Base-by-base conservation (phyloP, 495 filamentous ascomycete species). In the Penicillium ucsense region DNA sequence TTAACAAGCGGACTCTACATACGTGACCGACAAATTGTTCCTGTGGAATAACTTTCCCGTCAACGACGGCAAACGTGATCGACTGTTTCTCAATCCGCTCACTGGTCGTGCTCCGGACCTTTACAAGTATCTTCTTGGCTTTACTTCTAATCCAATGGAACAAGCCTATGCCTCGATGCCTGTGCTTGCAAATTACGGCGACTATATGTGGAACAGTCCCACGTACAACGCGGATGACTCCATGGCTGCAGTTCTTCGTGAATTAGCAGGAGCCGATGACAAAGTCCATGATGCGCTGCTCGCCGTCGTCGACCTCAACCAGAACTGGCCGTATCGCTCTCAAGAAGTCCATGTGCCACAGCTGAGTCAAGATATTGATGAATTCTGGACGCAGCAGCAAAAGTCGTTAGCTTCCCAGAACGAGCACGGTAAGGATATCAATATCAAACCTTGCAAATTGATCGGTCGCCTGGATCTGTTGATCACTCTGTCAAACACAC, bases 31-130 rank as follows among this genome's bases (percentile, higher is more conserved):
- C 20, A 54, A 51, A 3, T 8, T 54, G 4, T 54, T 47, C 39
- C 5, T 54, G 6, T 54, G 52, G 52, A 47, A 54, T 12, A 54
- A 54, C 8, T 54, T 54, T 44, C 52, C 52, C 31, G 52, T 54
- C 8, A 54, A 54, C 35, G 52, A 54, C 8, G 48, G 38, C 10
- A 50, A 51, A 28, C 52, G 52, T 3, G 31, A 54, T 11, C 52
- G 48, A 0, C 43, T 54, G 2, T 54, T 54, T 44, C 43, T 54
- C 7, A 54, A 54, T 44, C 52, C 52, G 2, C 34, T 54, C 4
- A 54, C 43, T 8, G 43, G 43, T 11, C 52, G 52, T 34, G 32
- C 52, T 8, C 28, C 52, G 4, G 36, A 47, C 3, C 31, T 54
- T 10, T 44, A 51, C 40, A 47, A 54, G 31, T 39, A 51, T 12